phyloP scores from a whole-genome alignment of 2,329 filamentous ascomycete species.

The Fusarium citri region DNA sequence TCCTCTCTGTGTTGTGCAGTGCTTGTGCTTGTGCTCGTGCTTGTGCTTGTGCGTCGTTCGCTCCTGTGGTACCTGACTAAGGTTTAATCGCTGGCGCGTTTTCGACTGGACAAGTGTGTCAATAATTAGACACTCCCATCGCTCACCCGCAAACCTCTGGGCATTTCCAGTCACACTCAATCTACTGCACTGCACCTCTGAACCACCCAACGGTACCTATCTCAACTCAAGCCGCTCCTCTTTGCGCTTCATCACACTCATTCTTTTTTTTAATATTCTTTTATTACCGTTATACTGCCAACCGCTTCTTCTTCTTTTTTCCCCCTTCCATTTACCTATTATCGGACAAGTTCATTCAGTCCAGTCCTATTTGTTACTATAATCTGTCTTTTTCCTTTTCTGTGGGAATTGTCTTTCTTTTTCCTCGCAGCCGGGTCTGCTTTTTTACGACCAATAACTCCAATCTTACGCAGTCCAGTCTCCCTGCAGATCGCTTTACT shows the following conservation, averaged over 20 bases:
- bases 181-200: constrained; percentile 5
- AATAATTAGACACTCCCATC: constrained; percentile 35
- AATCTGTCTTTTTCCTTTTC: constrained; percentile 15
- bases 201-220: constrained; percentile 18
- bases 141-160: constrained; percentile 27
- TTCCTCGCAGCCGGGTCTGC: constrained; percentile 46
- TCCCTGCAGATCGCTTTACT: constrained; percentile 41
- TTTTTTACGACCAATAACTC: constrained; percentile 30
- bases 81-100: constrained; percentile 19
- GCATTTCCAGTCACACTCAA: constrained; percentile 26
- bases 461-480: constrained; percentile 42
- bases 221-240: constrained; percentile 12
- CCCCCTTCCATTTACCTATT: not conserved
- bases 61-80: constrained; percentile 29
- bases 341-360: not conserved
- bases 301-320: constrained; percentile 2
- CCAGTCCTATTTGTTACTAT: constrained; percentile 1
- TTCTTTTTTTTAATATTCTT: constrained; percentile 19
- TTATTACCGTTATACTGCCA: not conserved
- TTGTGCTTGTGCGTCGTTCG: constrained; percentile 29
- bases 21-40: constrained; percentile 4
- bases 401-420: constrained; percentile 31
- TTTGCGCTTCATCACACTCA: constrained; percentile 19
- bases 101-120: constrained; percentile 27
- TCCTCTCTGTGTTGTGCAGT: constrained; percentile 28